Conservation (phyloP, 805 yeast species). For the Lipomyces yamadae region DNA sequence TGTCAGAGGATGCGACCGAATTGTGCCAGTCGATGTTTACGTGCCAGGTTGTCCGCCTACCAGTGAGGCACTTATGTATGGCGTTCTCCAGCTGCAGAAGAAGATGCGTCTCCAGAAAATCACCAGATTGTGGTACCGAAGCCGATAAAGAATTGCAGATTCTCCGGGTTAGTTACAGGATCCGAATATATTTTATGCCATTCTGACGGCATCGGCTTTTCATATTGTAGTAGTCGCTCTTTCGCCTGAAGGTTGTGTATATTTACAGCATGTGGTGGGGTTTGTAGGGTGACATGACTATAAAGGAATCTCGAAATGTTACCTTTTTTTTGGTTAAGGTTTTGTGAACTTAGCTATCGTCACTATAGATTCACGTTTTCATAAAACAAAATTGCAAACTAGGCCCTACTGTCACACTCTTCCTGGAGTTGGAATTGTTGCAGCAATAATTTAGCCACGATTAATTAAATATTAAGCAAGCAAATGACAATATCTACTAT, state of each 20-base stretch:
- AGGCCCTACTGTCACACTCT: too few relatives aligned
- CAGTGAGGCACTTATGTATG: constrained; percentile 88
- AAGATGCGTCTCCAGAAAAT: constrained; percentile 83
- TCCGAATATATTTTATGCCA: background rate
- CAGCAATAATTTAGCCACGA: background rate
- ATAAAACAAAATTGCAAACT: too few relatives aligned
- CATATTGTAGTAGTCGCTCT: too few relatives aligned
- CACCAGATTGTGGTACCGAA: constrained; percentile 60
- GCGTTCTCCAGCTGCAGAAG: constrained; percentile 85
- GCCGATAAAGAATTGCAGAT: constrained; percentile 21
- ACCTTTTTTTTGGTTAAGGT: background rate
- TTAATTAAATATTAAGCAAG: background rate
- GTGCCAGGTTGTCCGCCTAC: constrained; percentile 96
- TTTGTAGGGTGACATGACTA: too few relatives aligned
- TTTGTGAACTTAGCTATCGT: background rate
- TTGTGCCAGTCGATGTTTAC: constrained; percentile 86
- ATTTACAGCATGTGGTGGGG: background rate
- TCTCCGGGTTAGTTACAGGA: background rate
- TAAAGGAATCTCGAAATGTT: background rate
- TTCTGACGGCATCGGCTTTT: too few relatives aligned
- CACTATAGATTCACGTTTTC: too few relatives aligned
- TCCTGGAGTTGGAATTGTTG: background rate
- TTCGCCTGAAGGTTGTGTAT: background rate
- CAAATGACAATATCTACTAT: background rate
- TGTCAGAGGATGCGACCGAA: constrained; percentile 87